Evolutionary conservation across 768 basidiomycete genomes (phyloP).

Genomic region (Lentinus brumalis): DNA sequence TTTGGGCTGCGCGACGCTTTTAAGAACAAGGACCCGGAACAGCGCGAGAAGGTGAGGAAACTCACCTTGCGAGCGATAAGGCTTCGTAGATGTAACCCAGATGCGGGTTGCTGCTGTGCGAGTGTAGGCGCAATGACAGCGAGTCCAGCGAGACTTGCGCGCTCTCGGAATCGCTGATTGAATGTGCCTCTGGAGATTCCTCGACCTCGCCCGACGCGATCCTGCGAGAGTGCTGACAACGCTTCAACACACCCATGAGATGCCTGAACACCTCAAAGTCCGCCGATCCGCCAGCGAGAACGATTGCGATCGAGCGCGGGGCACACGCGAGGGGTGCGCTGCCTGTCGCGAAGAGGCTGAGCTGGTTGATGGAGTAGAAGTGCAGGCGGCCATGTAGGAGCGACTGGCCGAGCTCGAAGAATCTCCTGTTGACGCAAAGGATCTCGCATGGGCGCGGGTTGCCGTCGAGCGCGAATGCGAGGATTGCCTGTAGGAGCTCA

Average conservation of each 20-base stretch:
- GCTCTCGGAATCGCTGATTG: background rate
- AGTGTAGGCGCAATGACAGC: conserved; percentile 42
- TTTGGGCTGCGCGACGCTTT: conserved; percentile 38
- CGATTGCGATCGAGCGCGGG: conserved; percentile 32
- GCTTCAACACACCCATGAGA: conserved; percentile 31
- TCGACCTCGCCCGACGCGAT: background rate
- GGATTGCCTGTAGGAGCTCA: conserved; percentile 27
- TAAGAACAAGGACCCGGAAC: background rate
- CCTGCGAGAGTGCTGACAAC: conserved; percentile 20
- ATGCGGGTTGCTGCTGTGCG: conserved; percentile 36
- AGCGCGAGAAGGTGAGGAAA: background rate
- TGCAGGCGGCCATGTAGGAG: conserved; percentile 27
- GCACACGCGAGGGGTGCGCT: conserved; percentile 20
- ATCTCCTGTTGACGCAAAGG: conserved; percentile 22
- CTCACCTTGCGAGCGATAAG: conserved; percentile 41
- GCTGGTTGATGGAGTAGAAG: conserved; percentile 29
- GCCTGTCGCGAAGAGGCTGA: conserved; percentile 25
- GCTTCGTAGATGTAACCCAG: conserved; percentile 35
- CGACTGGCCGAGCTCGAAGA: conserved; percentile 20
- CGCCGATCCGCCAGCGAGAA: conserved; percentile 34
- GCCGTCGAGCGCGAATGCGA: conserved; percentile 19
- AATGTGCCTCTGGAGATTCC: background rate
- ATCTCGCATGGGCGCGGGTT: conserved; percentile 20
- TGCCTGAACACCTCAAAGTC: conserved; percentile 29
- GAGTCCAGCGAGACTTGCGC: conserved; percentile 29